Evolutionary conservation across 441 rosid species (phyloP).

Genomic region (Rhodomyrtus psidioides): DNA sequence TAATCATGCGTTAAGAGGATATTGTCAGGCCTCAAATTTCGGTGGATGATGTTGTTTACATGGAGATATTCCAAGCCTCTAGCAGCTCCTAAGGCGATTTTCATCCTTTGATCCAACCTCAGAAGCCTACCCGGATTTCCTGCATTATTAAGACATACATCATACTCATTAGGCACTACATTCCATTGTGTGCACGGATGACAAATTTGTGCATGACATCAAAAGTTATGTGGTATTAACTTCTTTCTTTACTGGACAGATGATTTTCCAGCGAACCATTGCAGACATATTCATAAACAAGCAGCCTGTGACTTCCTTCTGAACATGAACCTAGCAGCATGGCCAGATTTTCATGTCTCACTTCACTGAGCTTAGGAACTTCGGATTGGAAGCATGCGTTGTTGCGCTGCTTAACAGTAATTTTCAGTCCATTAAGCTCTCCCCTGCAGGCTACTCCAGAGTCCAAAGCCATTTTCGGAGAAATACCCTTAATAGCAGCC

Average conservation of each 20-base stretch:
- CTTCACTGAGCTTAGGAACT: background rate
- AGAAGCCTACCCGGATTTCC: background rate
- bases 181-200: background rate
- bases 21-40: conserved; percentile 2
- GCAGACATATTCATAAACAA: conserved; percentile 9
- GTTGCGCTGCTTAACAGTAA: conserved; percentile 2
- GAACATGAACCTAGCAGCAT: conserved; percentile 9
- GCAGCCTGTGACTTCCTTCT: background rate
- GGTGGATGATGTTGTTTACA: background rate
- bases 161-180: background rate
- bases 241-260: background rate
- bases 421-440: background rate
- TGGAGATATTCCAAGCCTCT: conserved; percentile 5
- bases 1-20: conserved; percentile 10
- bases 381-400: background rate
- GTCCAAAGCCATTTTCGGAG: conserved; percentile 1
- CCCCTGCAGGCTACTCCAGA: background rate
- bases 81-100: conserved; percentile 5
- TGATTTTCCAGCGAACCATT: conserved; percentile 5
- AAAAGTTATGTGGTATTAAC: background rate
- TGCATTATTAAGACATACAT: background rate
- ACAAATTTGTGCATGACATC: background rate
- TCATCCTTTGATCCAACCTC: conserved; percentile 5
- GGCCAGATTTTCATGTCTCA: conserved; percentile 7
- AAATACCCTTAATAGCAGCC: background rate